Conservation (phyloP, 257 asterid genomes). For the Capsicum rhomboideum region DNA sequence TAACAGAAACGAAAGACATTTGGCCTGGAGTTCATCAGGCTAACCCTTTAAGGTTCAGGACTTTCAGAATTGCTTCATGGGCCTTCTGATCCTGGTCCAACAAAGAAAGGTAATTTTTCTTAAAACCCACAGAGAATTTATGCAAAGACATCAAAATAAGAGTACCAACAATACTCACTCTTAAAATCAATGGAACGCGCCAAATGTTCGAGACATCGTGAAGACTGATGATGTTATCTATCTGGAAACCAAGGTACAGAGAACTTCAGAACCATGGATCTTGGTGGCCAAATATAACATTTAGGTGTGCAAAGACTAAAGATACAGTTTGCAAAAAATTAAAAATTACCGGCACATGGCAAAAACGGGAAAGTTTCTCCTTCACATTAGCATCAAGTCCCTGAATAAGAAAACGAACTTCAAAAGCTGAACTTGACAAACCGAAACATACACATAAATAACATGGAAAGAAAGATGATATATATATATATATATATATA, state of each 20-base stretch:
- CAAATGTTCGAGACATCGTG: slow-evolving; percentile 70
- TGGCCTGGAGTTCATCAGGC: slow-evolving; percentile 18
- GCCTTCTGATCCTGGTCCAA: slow-evolving; percentile 58
- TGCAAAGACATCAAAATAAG: not conserved
- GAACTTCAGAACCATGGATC: not conserved
- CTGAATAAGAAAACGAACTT: slow-evolving; percentile 12
- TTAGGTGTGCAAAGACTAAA: not conserved
- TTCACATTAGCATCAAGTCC: slow-evolving; percentile 22
- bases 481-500: not conserved
- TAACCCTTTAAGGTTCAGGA: slow-evolving; percentile 53
- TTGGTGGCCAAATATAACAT: not conserved
- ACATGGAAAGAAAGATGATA: not conserved
- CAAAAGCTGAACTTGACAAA: not conserved
- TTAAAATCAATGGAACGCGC: slow-evolving; percentile 62
- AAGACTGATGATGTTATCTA: slow-evolving; percentile 53
- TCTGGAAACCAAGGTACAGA: slow-evolving; percentile 20
- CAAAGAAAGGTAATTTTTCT: not conserved
- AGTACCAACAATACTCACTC: slow-evolving; percentile 29
- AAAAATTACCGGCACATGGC: slow-evolving; percentile 47
- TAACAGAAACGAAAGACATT: not conserved
- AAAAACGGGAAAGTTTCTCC: slow-evolving; percentile 31
- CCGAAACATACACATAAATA: not conserved
- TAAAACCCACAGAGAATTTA: not conserved
- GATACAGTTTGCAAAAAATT: not conserved
- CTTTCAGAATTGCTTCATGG: slow-evolving; percentile 71